Percentiles rank a stretch among this genome's conserved stretches.
These are phyloP conservation scores for Cucumis cinereus DNA, from an alignment of 306 rosid genomes.

Conservation along the genomic window DNA sequence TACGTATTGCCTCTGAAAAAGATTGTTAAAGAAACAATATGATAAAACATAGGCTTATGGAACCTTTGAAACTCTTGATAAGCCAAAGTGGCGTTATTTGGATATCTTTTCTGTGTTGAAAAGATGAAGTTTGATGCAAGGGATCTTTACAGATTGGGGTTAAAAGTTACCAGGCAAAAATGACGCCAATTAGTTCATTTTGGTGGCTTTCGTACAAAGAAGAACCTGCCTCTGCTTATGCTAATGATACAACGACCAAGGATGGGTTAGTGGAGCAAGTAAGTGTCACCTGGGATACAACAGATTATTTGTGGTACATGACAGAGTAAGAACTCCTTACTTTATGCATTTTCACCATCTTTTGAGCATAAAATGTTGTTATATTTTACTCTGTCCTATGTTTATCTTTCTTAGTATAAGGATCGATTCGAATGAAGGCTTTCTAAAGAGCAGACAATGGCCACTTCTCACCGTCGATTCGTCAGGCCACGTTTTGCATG, in stretches of 20 bases:
- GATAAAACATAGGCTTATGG: not conserved
- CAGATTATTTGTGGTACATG: constrained; percentile 95
- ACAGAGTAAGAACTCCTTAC: constrained; percentile 61
- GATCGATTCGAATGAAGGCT: constrained; percentile 55
- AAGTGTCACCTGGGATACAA: constrained; percentile 53
- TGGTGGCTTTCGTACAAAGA: constrained; percentile 69
- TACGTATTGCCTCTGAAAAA: not conserved
- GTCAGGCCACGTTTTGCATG: constrained; percentile 83
- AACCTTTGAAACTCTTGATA: not conserved
- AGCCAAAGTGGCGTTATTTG: not conserved
- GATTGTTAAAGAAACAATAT: not conserved
- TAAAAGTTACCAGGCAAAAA: constrained; percentile 31
- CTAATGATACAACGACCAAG: constrained; percentile 26
- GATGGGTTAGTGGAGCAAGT: constrained; percentile 65
- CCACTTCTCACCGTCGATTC: constrained; percentile 64
- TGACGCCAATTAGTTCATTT: constrained; percentile 41
- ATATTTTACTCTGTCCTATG: not conserved
- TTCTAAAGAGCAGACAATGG: constrained; percentile 40
- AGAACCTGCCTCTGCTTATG: constrained; percentile 41
- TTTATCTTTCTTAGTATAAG: constrained; percentile 37
- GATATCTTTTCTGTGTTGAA: not conserved
- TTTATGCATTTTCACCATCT: constrained; percentile 4
- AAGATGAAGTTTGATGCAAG: constrained; percentile 6
- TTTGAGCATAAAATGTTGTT: not conserved
- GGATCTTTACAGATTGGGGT: constrained; percentile 34